Conservation (phyloP, 441 rosid genomes). For the Melastoma candidum region DNA sequence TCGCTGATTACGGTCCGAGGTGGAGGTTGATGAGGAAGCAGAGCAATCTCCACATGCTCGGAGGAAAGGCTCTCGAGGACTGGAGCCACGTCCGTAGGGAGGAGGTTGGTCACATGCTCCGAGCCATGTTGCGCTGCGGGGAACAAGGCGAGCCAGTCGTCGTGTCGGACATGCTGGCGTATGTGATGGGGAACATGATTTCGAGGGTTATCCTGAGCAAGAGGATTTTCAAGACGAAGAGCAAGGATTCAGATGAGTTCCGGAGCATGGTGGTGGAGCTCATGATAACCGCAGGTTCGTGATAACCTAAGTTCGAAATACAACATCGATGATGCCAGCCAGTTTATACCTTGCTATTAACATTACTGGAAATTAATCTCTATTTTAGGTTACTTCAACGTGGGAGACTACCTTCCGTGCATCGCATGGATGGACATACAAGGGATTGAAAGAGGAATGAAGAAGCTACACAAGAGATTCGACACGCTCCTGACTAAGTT, state of each 20-base stretch:
- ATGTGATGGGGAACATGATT: conserved; percentile 45
- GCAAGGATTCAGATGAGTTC: conserved; percentile 42
- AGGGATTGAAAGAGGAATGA: conserved; percentile 49
- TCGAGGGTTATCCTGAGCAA: conserved; percentile 44
- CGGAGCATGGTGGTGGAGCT: conserved; percentile 68
- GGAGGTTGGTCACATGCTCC: conserved; percentile 41
- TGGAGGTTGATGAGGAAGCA: conserved; percentile 47
- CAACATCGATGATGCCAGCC: not conserved
- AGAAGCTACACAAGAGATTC: conserved; percentile 38
- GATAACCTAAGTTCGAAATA: not conserved
- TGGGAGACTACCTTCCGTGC: conserved; percentile 58
- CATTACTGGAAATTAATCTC: not conserved
- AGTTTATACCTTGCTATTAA: not conserved
- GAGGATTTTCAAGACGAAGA: conserved; percentile 38
- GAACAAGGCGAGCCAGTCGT: conserved; percentile 23
- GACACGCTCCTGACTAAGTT: conserved; percentile 36
- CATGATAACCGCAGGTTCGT: conserved; percentile 34
- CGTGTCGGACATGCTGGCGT: conserved; percentile 37
- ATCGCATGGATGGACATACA: conserved; percentile 64
- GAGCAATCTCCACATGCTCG: conserved; percentile 52
- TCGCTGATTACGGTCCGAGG: conserved; percentile 41
- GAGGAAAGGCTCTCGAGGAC: conserved; percentile 46
- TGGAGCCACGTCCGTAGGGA: conserved; percentile 27
- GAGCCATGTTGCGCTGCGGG: conserved; percentile 33
- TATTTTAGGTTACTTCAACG: conserved; percentile 31